These are phyloP conservation scores for Conticribra guillardii DNA, from an alignment of 108 stramenopile species.

Conservation along the genomic window DNA sequence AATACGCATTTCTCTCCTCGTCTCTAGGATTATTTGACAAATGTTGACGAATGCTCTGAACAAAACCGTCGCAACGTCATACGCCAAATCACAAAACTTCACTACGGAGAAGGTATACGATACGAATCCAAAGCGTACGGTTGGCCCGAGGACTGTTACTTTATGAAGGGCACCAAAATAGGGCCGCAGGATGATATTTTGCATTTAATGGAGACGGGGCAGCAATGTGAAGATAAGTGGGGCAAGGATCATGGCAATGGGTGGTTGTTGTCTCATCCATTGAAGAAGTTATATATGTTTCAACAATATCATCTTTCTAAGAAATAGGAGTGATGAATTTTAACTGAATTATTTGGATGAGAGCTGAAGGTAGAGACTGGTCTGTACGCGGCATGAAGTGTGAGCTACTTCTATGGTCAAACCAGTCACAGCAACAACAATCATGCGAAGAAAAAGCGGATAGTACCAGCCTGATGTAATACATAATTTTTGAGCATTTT, in stretches of 20 bases:
- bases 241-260: slow-evolving; percentile 82
- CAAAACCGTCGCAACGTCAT: slow-evolving; percentile 64
- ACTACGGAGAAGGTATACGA: slow-evolving; percentile 65
- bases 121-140: slow-evolving; percentile 65
- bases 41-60: slow-evolving; percentile 44
- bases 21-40: slow-evolving; percentile 43
- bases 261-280: slow-evolving; percentile 73
- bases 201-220: slow-evolving; percentile 54
- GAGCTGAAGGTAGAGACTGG: too few species aligned
- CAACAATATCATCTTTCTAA: slow-evolving; percentile 73
- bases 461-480: too few species aligned
- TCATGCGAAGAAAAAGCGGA: too few species aligned
- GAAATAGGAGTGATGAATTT: too few species aligned
- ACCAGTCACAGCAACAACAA: too few species aligned
- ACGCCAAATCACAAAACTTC: slow-evolving; percentile 64
- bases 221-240: slow-evolving; percentile 65
- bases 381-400: too few species aligned
- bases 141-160: slow-evolving; percentile 60
- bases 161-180: slow-evolving; percentile 53
- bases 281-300: slow-evolving; percentile 73
- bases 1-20: too few species aligned
- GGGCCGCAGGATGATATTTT: slow-evolving; percentile 61
- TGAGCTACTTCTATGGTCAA: too few species aligned
- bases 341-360: too few species aligned
- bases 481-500: too few species aligned